phyloP scores from a whole-genome alignment of 441 rosid species.

The Euphorbia celastroides region DNA sequence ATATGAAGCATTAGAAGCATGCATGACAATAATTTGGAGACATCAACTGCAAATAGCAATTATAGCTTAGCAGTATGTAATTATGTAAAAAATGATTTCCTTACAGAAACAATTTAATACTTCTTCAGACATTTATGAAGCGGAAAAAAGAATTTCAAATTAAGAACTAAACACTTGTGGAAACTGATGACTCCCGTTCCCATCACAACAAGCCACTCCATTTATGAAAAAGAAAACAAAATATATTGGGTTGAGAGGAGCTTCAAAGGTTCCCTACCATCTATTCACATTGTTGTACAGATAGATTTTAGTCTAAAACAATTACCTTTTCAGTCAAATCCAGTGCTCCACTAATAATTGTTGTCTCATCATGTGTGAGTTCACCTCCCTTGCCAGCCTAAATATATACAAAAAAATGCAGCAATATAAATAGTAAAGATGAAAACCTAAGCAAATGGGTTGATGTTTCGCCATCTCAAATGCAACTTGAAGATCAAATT shows the following conservation, averaged over 20 bases:
- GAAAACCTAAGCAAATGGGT: constrained; percentile 8
- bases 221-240: neutral
- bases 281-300: neutral
- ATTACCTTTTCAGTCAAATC: constrained; percentile 95
- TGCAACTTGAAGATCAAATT: constrained; percentile 5
- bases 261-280: neutral
- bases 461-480: constrained; percentile 9
- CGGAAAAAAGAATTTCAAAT: neutral
- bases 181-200: neutral
- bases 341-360: constrained; percentile 95
- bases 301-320: constrained; percentile 5
- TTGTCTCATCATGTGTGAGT: constrained; percentile 93
- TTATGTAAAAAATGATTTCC: neutral
- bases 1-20: constrained; percentile 1
- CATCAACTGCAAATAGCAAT: neutral
- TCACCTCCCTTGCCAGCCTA: constrained; percentile 99
- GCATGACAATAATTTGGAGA: too few relatives aligned
- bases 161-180: too few relatives aligned
- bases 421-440: constrained; percentile 15
- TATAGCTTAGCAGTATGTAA: constrained; percentile 1
- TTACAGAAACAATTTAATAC: neutral
- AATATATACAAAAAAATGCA: constrained; percentile 16
- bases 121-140: neutral
- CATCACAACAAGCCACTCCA: neutral
- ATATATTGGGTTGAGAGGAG: neutral